These are phyloP conservation scores for Colletotrichum endophyticum DNA, from an alignment of 2,329 filamentous ascomycete genomes.

Conservation along the genomic window DNA sequence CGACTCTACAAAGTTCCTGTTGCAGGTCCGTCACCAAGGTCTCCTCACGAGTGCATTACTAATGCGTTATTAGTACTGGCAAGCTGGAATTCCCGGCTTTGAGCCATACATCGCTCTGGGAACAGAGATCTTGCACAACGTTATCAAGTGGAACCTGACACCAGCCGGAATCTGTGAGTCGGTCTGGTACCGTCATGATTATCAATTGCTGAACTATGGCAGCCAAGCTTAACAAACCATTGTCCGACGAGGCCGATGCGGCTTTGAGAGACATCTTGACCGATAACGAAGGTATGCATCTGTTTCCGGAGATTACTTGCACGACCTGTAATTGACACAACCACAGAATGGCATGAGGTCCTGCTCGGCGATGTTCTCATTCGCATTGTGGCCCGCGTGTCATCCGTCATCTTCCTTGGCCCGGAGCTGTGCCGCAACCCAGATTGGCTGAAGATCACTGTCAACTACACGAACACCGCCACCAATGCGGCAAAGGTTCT, in stretches of 20 bases:
- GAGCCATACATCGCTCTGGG: neutral
- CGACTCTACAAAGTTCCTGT: constrained; percentile 1
- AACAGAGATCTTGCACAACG: constrained; percentile 10
- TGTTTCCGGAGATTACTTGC: neutral
- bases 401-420: constrained; percentile 25
- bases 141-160: constrained; percentile 8
- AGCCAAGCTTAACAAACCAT: neutral
- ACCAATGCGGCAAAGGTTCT: constrained; percentile 9
- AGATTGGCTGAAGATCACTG: constrained; percentile 22
- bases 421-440: constrained; percentile 22
- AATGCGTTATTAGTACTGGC: neutral
- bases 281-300: neutral
- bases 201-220: neutral
- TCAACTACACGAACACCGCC: constrained; percentile 6
- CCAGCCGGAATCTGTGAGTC: neutral
- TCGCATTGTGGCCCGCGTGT: constrained; percentile 24
- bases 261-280: constrained; percentile 1
- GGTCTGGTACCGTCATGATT: neutral
- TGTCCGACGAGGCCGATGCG: neutral
- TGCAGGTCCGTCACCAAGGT: neutral
- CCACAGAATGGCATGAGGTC: constrained; percentile 20
- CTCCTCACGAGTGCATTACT: neutral
- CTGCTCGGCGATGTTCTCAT: neutral
- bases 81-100: constrained; percentile 4
- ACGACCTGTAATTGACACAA: neutral